Base-by-base conservation (phyloP, 176 grass and related monocot species). In the Avena eriantha region DNA sequence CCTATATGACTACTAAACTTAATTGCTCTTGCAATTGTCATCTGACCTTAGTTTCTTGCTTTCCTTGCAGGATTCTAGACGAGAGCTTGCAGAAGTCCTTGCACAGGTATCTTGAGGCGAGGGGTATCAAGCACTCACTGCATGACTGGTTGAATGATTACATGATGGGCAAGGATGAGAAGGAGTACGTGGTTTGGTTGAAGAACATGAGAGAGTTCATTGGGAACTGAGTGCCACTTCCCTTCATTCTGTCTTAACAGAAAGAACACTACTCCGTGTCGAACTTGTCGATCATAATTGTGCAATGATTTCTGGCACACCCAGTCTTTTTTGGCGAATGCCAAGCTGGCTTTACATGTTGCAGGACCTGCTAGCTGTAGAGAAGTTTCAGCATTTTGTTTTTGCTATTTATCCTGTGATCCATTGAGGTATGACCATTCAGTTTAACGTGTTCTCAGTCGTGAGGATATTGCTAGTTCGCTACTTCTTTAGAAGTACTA, bases 131-230 rank as follows among this genome's bases (percentile, higher is more conserved):
- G 70, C 82, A 76, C 82, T 96, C 90, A 1, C 61, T 96, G 47
- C 90, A 88, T 65, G 94, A 92, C 41, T 92, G 90, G 82, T 85
- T 98, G 64, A 53, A 83, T 2, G 90, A 96, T 18, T 98, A 94
- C 89, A 96, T 96, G 94, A 86, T 93, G 73, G 88, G 65, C 51
- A 99, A 99, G 92, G 92, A 96, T 91, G 97, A 96, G 85, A 90
- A 85, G 21, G 94, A 96, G 80, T 94, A 96, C 49, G 33, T 99
- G 16, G 77, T 92, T 76, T 96, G 92, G 97, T 87, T 96, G 78
- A 99, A 96, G 83, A 96, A 90, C 89, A 94, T 96, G 85, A 93
- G 92, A 79, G 86, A 92, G 83, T 99, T 96, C 60, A 83, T 96
- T 7, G 84, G 64, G 8, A 91, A 92, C 10, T 90, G 82, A 95